A percentile compares a stretch with the other conserved stretches of the same genome.
These are phyloP conservation scores for Agaricus bisporus DNA, from an alignment of 768 basidiomycete species.

Conservation along the genomic window DNA sequence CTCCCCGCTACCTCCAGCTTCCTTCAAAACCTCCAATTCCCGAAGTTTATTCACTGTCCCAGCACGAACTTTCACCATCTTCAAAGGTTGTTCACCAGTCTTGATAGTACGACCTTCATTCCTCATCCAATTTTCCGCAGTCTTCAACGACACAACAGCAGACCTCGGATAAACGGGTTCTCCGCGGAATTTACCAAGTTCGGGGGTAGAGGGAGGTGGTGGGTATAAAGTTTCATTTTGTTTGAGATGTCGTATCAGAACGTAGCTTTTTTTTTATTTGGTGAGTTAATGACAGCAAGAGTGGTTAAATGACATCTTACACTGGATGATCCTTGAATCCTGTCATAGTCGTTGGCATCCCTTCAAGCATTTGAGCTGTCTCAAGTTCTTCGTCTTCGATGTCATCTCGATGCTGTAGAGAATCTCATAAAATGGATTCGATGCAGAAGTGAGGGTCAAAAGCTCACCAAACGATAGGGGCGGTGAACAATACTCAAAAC, in stretches of 20 bases:
- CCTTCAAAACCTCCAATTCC: constrained; percentile 48
- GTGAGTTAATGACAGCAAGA: neutral
- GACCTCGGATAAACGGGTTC: constrained; percentile 87
- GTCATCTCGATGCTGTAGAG: constrained; percentile 80
- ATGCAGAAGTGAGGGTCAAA: constrained; percentile 9
- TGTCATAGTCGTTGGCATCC: constrained; percentile 84
- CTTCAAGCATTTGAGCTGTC: constrained; percentile 71
- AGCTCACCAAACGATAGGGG: constrained; percentile 75
- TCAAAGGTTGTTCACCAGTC: constrained; percentile 77
- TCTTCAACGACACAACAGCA: constrained; percentile 80
- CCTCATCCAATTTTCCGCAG: constrained; percentile 93
- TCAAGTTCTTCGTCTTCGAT: constrained; percentile 88
- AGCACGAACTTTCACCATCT: constrained; percentile 81
- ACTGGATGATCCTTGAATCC: constrained; percentile 97
- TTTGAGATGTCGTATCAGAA: constrained; percentile 80
- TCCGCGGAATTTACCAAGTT: constrained; percentile 88
- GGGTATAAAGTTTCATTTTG: constrained; percentile 84
- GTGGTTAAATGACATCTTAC: constrained; percentile 32
- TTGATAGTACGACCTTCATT: constrained; percentile 66
- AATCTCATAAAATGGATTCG: constrained; percentile 14
- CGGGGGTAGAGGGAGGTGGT: constrained; percentile 49
- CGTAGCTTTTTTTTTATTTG: constrained; percentile 31
- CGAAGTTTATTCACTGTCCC: constrained; percentile 75
- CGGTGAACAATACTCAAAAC: constrained; percentile 59
- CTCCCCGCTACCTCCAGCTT: constrained; percentile 27